These are phyloP conservation scores for Kewa caespitosa DNA, from an alignment of 179 eudicot genomes.

Conservation along the genomic window DNA sequence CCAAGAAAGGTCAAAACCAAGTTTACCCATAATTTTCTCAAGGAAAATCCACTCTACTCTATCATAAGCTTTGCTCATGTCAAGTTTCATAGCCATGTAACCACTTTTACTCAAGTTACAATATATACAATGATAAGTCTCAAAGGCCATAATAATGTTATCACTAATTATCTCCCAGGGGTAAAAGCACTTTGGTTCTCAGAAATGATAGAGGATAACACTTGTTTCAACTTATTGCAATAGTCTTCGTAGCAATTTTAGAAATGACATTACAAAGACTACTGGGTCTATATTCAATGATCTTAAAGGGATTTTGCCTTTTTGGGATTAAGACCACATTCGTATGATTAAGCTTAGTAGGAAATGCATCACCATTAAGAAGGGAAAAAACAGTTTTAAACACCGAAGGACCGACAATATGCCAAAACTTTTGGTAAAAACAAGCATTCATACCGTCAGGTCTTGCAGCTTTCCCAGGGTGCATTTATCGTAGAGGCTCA, in stretches of 20 bases:
- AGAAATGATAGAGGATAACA: not conserved
- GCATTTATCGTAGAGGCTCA: not conserved
- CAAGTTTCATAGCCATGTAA: not conserved
- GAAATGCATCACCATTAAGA: not conserved
- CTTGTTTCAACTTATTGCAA: not conserved
- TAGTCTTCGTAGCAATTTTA: not conserved
- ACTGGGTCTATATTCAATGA: not conserved
- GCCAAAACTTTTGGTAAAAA: not conserved
- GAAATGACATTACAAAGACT: not conserved
- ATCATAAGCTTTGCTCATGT: too few relatives aligned
- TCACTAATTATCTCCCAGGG: not conserved
- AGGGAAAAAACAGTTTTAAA: not conserved
- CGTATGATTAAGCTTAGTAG: not conserved
- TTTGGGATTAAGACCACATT: not conserved
- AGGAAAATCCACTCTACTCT: not conserved
- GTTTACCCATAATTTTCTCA: not conserved
- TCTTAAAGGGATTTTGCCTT: not conserved
- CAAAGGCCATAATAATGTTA: not conserved
- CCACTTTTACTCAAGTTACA: not conserved
- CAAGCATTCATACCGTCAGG: not conserved
- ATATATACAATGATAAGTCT: not conserved
- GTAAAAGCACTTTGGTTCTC: not conserved
- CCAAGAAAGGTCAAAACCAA: not conserved
- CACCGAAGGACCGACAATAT: not conserved
- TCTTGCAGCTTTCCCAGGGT: not conserved